phyloP scores from a whole-genome alignment of 2,329 filamentous ascomycete genomes.

The Venturia aucupariae region DNA sequence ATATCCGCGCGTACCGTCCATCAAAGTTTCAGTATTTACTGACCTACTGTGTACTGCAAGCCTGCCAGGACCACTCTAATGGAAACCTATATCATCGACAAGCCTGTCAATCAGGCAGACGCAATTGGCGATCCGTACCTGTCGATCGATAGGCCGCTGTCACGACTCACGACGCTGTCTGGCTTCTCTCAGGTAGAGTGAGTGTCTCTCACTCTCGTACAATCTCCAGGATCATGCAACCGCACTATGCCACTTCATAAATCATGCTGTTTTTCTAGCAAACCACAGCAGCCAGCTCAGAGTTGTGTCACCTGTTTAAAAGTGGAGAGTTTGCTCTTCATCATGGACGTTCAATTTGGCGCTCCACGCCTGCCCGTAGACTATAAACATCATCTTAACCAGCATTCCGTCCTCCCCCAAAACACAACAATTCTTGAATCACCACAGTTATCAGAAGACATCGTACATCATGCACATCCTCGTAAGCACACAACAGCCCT shows the following conservation, averaged over 20 bases:
- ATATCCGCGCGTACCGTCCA: neutral
- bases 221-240: neutral
- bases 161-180: neutral
- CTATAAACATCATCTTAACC: neutral
- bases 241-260: neutral
- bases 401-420: neutral
- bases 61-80: neutral
- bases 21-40: neutral
- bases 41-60: no score
- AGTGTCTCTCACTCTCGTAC: neutral
- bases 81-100: neutral
- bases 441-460: neutral
- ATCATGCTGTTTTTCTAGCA: neutral
- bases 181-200: neutral
- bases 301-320: neutral
- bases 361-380: neutral
- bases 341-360: neutral
- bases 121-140: neutral
- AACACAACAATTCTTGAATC: neutral
- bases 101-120: neutral
- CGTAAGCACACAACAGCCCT: neutral
- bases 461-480: constrained; percentile 2
- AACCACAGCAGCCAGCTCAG: neutral
- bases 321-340: neutral
- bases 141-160: neutral